Base-by-base conservation (phyloP, 2,329 filamentous ascomycete species). In the Ascosphaera apis region DNA sequence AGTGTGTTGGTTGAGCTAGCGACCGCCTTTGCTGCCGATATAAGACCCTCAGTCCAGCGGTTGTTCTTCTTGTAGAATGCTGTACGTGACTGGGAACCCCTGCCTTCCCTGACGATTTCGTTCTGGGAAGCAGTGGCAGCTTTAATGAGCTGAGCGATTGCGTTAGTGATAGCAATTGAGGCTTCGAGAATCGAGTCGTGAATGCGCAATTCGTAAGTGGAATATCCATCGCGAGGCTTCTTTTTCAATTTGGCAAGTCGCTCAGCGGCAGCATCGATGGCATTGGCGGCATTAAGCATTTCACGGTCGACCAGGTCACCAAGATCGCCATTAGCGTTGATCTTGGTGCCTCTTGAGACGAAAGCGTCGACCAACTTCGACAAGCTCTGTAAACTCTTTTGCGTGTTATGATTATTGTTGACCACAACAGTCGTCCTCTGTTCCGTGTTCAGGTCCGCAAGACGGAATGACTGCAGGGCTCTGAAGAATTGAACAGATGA, bases 51-150 rank as follows among this genome's bases (percentile, higher is more conserved):
- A 0, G 88, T 98, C 88, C 88, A 98, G 36, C 88, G 72, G 60
- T 95, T 98, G 68, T 98, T 93, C 65, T 95, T 95, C 69, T 95
- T 95, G 73, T 98, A 98, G 57, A 98, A 98, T 16, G 84, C 83
- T 2, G 84, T 91, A 39, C 76, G 71, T 32, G 82, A 91, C 36
- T 80, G 81, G 17, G 76, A 78, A 25, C 88, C 88, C 15, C 80
- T 76, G 5, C 88, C 88, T 42, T 91, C 82, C 44, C 83, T 76
- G 31, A 98, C 88, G 50, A 98, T 98, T 60, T 98, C 88, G 53
- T 91, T 75, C 54, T 98, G 88, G 1, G 86, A 91, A 13, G 69
- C 73, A 0, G 86, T 91, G 4, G 88, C 88, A 1, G 88, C 88
- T 57, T 88, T 86, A 64, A 98, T 95, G 39, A 98, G 69, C 52